Percentiles rank a stretch among this genome's conserved stretches.
These are phyloP conservation scores for Fusarium palustre DNA, from an alignment of 2,329 filamentous ascomycete species.

Conservation along the genomic window DNA sequence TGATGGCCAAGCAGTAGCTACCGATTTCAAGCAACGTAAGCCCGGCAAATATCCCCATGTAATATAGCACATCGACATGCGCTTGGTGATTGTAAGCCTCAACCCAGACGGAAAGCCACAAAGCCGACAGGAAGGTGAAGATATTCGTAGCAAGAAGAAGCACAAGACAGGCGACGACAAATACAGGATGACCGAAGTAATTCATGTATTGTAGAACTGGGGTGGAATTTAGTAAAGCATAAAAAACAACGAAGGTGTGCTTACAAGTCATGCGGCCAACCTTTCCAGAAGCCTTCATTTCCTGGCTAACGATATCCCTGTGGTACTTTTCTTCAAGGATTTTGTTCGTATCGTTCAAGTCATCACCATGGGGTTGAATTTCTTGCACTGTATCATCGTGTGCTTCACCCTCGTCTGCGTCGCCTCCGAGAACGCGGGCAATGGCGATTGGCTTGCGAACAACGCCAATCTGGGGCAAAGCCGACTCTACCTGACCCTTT, in stretches of 20 bases:
- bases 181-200: conserved; percentile 61
- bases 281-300: conserved; percentile 60
- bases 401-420: conserved; percentile 52
- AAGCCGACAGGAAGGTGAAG: conserved; percentile 56
- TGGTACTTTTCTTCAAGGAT: conserved; percentile 52
- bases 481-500: conserved; percentile 56
- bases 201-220: conserved; percentile 63
- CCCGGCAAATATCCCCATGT: conserved; percentile 64
- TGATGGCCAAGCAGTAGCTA: conserved; percentile 56
- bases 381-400: conserved; percentile 42
- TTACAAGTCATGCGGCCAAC: conserved; percentile 59
- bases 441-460: conserved; percentile 59
- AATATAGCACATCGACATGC: conserved; percentile 61
- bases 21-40: conserved; percentile 59
- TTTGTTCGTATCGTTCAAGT: conserved; percentile 50
- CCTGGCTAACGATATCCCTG: conserved; percentile 60
- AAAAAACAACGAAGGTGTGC: conserved; percentile 22
- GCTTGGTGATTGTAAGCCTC: conserved; percentile 61
- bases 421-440: conserved; percentile 53
- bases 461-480: conserved; percentile 60
- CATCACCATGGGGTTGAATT: conserved; percentile 46
- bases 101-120: conserved; percentile 67
- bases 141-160: conserved; percentile 57
- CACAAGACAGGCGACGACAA: conserved; percentile 55
- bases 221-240: conserved; percentile 28